Base-by-base conservation (phyloP, 345 rosid genomes). In the Rhodamnia rubescens region DNA sequence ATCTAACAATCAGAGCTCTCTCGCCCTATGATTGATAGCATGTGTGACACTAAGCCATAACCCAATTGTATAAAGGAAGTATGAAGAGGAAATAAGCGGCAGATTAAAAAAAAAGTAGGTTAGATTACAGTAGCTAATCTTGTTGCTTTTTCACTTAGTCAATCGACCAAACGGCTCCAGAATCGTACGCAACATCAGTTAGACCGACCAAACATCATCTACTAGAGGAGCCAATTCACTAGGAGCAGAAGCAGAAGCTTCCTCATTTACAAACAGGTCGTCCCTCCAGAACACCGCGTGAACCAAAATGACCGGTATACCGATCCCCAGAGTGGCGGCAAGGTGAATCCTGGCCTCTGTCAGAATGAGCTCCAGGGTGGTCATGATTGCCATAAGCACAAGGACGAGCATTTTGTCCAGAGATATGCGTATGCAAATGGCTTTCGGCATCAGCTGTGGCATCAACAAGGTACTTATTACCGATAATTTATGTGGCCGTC, bases 201-300 rank as follows among this genome's bases (percentile, higher is more conserved):
- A 64, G 7, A 8, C 75, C 2, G 5, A 64, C 2, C 32, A 64
- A 64, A 64, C 44, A 16, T 16, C 42, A 11, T 56, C 85, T 50
- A 83, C 82, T 3, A 83, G 83, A 49, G 85, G 85, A 64, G 61
- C 32, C 74, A 83, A 55, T 5, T 78, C 89, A 47, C 83, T 74
- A 4, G 69, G 57, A 27, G 44, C 42, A 54, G 7, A 11, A 64
- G 83, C 83, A 42, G 57, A 14, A 6, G 22, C 58, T 82, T 69
- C 83, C 44, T 87, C 89, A 8, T 44, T 58, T 64, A n/a, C 7
- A 54, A 49, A 42, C 53, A 56, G 32, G 42, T 64, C 83, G 26
- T 86, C 88, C 27, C 50, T 87, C 90, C 90, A 86, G 49, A 88
- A 47, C 84, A 86, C 86, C 14, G 88, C 88, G 11, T 88, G 91